Evolutionary conservation across 805 yeast species (phyloP), one percentile per base, ranked within the genome.

Genomic region (Metschnikowia arizonensis): DNA sequence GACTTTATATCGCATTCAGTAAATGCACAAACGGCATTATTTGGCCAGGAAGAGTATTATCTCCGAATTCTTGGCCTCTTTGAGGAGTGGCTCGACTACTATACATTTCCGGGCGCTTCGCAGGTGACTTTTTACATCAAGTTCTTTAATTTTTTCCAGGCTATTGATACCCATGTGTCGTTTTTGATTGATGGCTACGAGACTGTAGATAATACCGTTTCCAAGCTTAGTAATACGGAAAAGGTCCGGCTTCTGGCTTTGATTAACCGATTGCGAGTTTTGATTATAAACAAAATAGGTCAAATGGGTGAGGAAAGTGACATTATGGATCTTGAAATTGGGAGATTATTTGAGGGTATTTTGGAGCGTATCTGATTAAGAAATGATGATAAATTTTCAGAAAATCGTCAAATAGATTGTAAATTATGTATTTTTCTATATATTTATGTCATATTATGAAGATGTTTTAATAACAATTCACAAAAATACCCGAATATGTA

Each of bases 1-100:
- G 78, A 75, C 38, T 67, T 86, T 33, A 62, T 85, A 5, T 82
- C 88, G 87, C 75, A 73, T 45, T 80, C 88, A 0, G 68, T 83
- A 2, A 47, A 54, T 26, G 50, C 50, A 24, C 43, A 58, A 26
- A 53, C 50, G 14, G 46, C 41, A n/a, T 52, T 65, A 7, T 78
- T 77, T 56, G 87, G 86, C 0, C 90, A 83, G 59, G 68, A 76
- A 0, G 79, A 80, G 42, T 84, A 83, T 53, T 61, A 84, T 14
- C 65, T 87, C 19, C 72, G 74, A 33, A 71, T 85, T 2, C 77
- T 87, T 40, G 88, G 85, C 40, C 89, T 84, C 50, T 56, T 83
- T 24, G 73, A 80, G 39, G 90, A 83, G 50, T 84, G 77, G 53
- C 52, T 82, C 7, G 73, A 67, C 11, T 60, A 63, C 47, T 69